Percentiles rank a stretch among this genome's conserved stretches.
Conservation (phyloP, 176 grass and related monocot genomes). For the Elaeis guineensis region DNA sequence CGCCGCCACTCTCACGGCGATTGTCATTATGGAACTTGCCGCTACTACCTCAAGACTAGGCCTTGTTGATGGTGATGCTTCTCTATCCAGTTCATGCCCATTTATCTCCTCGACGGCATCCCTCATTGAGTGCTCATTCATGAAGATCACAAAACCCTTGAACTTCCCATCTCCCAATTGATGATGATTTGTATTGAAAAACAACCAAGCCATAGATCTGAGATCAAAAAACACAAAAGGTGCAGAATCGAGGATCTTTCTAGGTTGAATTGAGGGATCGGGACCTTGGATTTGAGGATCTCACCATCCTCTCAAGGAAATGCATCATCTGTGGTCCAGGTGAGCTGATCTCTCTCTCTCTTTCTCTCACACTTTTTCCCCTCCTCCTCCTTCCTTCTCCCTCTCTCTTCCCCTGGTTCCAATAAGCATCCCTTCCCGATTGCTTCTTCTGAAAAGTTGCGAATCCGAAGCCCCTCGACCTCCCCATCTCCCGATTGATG, state of each 20-base stretch:
- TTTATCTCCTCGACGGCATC: constrained; percentile 82
- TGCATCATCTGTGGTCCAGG: constrained; percentile 74
- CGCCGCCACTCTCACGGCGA: neutral
- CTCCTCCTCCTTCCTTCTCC: too few species aligned
- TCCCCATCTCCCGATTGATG: too few species aligned
- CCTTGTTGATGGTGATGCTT: constrained; percentile 90
- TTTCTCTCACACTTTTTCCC: too few species aligned
- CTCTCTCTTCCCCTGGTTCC: too few species aligned
- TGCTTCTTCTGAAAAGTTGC: too few species aligned
- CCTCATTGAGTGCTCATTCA: constrained; percentile 57
- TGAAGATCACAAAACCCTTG: constrained; percentile 81
- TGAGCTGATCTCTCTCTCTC: constrained; percentile 19
- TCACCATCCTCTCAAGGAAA: constrained; percentile 63
- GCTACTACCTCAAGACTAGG: constrained; percentile 37
- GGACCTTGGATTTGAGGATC: constrained; percentile 82
- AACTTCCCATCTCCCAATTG: constrained; percentile 70
- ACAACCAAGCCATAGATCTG: constrained; percentile 5
- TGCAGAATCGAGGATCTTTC: neutral
- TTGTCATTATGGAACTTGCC: neutral
- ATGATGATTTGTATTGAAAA: constrained; percentile 59
- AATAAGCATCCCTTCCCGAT: too few species aligned
- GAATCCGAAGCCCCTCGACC: too few species aligned
- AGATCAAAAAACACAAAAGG: neutral
- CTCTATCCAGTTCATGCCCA: constrained; percentile 66
- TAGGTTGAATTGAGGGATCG: neutral